Evolutionary conservation across 75 land plant genomes (phyloP).

Genomic region (Selaginella moellendorffii): DNA sequence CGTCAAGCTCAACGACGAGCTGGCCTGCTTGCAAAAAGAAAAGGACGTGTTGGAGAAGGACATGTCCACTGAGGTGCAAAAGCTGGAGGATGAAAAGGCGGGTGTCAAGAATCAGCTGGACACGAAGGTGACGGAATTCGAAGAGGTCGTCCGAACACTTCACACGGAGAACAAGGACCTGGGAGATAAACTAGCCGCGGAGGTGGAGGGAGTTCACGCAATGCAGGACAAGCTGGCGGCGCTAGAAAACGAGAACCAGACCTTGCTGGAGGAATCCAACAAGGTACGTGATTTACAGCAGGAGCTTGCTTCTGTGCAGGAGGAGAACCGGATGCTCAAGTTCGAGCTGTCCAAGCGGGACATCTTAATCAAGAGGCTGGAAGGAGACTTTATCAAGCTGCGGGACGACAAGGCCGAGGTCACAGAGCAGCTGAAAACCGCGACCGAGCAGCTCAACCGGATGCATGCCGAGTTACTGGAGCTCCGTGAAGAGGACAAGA

Average conservation of each 20-base stretch:
- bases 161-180: background rate
- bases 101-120: background rate
- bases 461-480: background rate
- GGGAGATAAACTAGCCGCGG: background rate
- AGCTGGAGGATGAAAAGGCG: background rate
- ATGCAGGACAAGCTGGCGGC: background rate
- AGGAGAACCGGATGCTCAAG: background rate
- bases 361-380: background rate
- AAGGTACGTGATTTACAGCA: background rate
- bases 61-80: background rate
- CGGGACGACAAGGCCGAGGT: background rate
- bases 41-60: too few species aligned
- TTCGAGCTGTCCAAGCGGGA: background rate
- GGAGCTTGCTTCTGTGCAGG: background rate
- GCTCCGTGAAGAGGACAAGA: background rate
- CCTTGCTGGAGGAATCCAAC: background rate
- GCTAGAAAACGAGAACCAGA: background rate
- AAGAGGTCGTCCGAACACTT: background rate
- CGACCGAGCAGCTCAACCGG: background rate
- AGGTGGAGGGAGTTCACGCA: background rate
- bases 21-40: background rate
- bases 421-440: too few species aligned
- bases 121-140: background rate
- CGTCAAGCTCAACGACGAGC: background rate
- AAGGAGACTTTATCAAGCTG: background rate